Conservation (phyloP, 2,329 filamentous ascomycete genomes). For the Claviceps humidiphila region DNA sequence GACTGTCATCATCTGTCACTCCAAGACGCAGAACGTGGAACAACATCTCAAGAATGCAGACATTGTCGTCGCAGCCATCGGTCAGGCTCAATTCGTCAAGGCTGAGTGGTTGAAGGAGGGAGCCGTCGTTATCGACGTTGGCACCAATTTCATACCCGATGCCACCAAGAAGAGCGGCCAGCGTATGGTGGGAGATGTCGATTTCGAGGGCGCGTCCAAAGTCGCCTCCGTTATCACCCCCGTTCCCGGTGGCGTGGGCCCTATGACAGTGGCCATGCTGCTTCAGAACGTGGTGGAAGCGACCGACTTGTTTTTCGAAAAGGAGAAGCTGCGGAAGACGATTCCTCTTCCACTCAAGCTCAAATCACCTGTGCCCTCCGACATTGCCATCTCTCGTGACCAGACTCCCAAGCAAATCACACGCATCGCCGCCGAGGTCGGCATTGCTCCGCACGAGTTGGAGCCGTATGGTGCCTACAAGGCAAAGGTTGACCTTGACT, state of each 20-base stretch:
- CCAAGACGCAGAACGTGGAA: constrained; percentile 62
- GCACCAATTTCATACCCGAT: constrained; percentile 91
- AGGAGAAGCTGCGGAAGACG: constrained; percentile 67
- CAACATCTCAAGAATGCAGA: constrained; percentile 72
- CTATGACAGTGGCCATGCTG: constrained; percentile 98
- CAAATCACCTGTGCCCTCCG: constrained; percentile 73
- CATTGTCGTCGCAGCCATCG: constrained; percentile 84
- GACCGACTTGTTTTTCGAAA: constrained; percentile 67
- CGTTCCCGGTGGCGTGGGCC: constrained; percentile 90
- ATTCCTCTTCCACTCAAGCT: constrained; percentile 74
- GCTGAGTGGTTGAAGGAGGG: constrained; percentile 93
- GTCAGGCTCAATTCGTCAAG: constrained; percentile 74
- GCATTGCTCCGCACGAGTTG: constrained; percentile 76
- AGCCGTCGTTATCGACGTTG: constrained; percentile 92
- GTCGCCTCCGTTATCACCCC: constrained; percentile 91
- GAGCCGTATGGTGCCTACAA: constrained; percentile 94
- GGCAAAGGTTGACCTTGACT: constrained; percentile 77
- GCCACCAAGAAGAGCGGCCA: constrained; percentile 82
- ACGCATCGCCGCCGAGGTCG: constrained; percentile 69
- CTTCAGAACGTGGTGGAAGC: constrained; percentile 89
- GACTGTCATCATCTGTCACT: constrained; percentile 94
- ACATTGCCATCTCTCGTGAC: constrained; percentile 80
- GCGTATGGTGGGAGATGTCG: constrained; percentile 87
- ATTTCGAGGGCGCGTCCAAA: constrained; percentile 71
- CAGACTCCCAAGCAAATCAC: constrained; percentile 91